These are phyloP conservation scores for Lachancea lanzarotensis DNA, from an alignment of 805 yeast genomes.

Conservation along the genomic window DNA sequence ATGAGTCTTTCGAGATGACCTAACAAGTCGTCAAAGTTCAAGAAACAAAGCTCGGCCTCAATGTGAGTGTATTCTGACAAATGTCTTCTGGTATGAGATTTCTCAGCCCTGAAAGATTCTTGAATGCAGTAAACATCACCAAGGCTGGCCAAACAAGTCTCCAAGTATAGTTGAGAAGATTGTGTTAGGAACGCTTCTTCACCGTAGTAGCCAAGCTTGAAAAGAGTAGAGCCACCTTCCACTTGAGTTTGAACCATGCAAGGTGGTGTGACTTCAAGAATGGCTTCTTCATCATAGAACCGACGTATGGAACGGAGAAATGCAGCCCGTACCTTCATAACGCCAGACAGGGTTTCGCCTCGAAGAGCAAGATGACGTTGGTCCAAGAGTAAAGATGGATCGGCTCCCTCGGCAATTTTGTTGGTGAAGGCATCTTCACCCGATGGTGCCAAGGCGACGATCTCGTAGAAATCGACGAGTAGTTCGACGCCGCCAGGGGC, in stretches of 20 bases:
- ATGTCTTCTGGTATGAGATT: constrained; percentile 98
- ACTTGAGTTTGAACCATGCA: constrained; percentile 99
- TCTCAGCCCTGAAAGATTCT: constrained; percentile 98
- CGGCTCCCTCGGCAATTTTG: constrained; percentile 89
- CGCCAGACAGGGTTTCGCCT: constrained; percentile 90
- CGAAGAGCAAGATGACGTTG: constrained; percentile 94
- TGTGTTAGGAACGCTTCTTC: constrained; percentile 96
- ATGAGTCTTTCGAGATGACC: constrained; percentile 77
- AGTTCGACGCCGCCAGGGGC: constrained; percentile 98
- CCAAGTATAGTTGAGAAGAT: constrained; percentile 93
- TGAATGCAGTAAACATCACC: constrained; percentile 98
- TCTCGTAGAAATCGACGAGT: constrained; percentile 80
- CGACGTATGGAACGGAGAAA: constrained; percentile 68
- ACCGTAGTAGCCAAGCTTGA: constrained; percentile 89
- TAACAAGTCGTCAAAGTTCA: constrained; percentile 80
- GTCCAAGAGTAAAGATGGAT: constrained; percentile 86
- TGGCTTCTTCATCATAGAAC: constrained; percentile 64
- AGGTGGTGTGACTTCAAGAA: constrained; percentile 95
- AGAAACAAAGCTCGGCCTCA: constrained; percentile 88
- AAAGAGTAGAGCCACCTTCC: constrained; percentile 97
- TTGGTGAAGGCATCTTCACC: constrained; percentile 95
- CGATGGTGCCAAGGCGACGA: constrained; percentile 89
- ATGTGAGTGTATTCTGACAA: constrained; percentile 94
- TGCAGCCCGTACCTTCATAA: constrained; percentile 89
- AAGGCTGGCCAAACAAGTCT: constrained; percentile 90